Base-by-base conservation (phyloP, 345 rosid species). In the Citrus sp. region DNA sequence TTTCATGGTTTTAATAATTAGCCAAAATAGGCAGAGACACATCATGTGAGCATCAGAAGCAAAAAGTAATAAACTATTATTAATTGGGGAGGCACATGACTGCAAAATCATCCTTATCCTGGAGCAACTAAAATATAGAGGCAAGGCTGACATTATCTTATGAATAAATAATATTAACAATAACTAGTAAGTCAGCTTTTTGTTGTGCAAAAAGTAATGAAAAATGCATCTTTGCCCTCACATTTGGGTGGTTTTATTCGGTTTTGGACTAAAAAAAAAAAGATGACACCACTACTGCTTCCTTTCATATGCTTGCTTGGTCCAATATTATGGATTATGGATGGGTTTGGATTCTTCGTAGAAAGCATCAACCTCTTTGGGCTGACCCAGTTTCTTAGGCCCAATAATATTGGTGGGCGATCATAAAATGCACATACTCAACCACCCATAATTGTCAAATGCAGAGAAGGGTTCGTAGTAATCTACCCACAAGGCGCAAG, bases 211-310 rank as follows among this genome's bases (percentile, higher is more conserved):
- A 5, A 55, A 32, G 19, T 3, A 14, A 25, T 16, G 13, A 32
- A 32, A 72, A 32, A 5, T 21, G 37, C 37, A 55, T 1, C 19
- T 49, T n/a, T 16, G 5, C 18, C 34, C 38, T 37, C 73, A 4
- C 27, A 21, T 28, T 54, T 70, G 37, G 42, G 42, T n/a, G n/a
- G n/a, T 9, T 38, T 38, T 9, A 8, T 38, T 38, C 12, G 40
- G 74, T 19, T 70, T 49, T 49, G 51, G 51, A 42, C 16, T 42
- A 0, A 46, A 13, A 4, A n/a, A n/a, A n/a, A 12, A 0, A 4
- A 12, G 0, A 1, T 10, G 14, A 42, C 16, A 0, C 51, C 0
- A 1, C 0, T 10, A 12, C 18, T 3, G 51, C 51, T 13, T 0
- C 51, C 13, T 0, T 13, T 13, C 0, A 10, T 42, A 3, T 18